Percentiles rank a stretch among this genome's conserved stretches.
These are phyloP conservation scores for Microdochium nivale DNA, from an alignment of 2,329 filamentous ascomycete genomes.

Conservation along the genomic window DNA sequence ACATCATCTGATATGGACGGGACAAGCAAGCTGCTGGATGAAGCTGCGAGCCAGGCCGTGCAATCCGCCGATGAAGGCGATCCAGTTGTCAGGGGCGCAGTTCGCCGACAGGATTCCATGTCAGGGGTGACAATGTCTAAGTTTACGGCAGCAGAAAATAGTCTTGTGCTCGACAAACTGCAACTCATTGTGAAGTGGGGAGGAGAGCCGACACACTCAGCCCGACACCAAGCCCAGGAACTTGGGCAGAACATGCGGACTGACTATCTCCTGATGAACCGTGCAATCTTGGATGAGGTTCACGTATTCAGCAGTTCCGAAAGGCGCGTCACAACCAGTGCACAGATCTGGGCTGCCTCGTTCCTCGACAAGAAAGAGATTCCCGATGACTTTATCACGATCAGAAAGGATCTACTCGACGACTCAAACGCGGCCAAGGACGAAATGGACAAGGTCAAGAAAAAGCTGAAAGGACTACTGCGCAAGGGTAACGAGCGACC, in stretches of 20 bases:
- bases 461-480: slow-evolving; percentile 90
- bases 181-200: slow-evolving; percentile 99
- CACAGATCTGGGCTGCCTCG: slow-evolving; percentile 87
- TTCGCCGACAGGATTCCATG: slow-evolving; percentile 71
- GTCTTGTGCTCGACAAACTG: slow-evolving; percentile 87
- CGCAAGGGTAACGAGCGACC: slow-evolving; percentile 90
- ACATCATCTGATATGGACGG: slow-evolving; percentile 6
- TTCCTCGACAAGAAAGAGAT: slow-evolving; percentile 85
- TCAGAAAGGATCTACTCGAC: slow-evolving; percentile 90
- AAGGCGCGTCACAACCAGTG: slow-evolving; percentile 86
- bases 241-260: slow-evolving; percentile 94
- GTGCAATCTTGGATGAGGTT: slow-evolving; percentile 85
- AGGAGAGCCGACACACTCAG: slow-evolving; percentile 94
- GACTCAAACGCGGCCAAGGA: slow-evolving; percentile 98
- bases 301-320: slow-evolving; percentile 95
- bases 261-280: slow-evolving; percentile 85
- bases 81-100: slow-evolving; percentile 29
- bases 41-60: slow-evolving; percentile 7
- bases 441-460: slow-evolving; percentile 99
- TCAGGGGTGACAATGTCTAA: slow-evolving; percentile 88
- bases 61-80: slow-evolving; percentile 12
- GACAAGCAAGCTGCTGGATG: slow-evolving; percentile 4
- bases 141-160: slow-evolving; percentile 87
- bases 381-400: slow-evolving; percentile 74
- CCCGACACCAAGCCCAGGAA: slow-evolving; percentile 91